Evolutionary conservation across 2,329 filamentous ascomycete genomes (phyloP), one percentile per base, ranked within the genome.

Genomic region (Fusarium agapanthi): DNA sequence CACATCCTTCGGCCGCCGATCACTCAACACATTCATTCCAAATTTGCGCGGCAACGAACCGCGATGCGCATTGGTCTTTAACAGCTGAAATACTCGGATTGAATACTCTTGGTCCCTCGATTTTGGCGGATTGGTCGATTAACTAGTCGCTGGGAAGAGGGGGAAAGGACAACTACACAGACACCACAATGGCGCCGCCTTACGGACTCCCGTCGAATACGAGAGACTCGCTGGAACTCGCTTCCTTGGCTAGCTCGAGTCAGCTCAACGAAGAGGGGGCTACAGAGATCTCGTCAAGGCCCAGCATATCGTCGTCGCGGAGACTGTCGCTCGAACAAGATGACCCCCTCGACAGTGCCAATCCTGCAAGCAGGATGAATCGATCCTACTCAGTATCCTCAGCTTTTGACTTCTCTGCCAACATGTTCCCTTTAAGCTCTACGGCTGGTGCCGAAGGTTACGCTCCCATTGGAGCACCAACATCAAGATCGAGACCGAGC

Each of bases 171-270:
- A 65, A 44, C 26, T 26, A 24, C 43, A 34, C n/a, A 40, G 13
- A 45, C 83, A 82, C 80, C 82, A 71, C 77, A 79, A 67, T 80
- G 81, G 75, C 87, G 86, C 79, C 82, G 78, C 67, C 70, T 12
- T 80, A 82, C 73, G 82, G 80, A 76, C 81, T 84, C 63, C 83
- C 84, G 72, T 80, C 83, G 73, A 83, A 84, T 72, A 82, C 90
- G 69, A 93, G 96, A 84, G 96, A 99, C 87, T 98, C 95, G 51
- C 90, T 99, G 79, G 96, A 99, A 86, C 92, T 99, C 65, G 96
- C 95, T 68, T 98, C 95, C 59, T 90, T 99, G 72, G 96, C 95
- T 67, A 97, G 94, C 70, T 95, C 93, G 41, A 94, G 92, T 75
- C 79, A 82, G 47, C 60, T 76, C 59, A 78, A 82, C 63, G 89